These are phyloP conservation scores for Eucalyptus regnans DNA, from an alignment of 345 rosid genomes.

Conservation along the genomic window DNA sequence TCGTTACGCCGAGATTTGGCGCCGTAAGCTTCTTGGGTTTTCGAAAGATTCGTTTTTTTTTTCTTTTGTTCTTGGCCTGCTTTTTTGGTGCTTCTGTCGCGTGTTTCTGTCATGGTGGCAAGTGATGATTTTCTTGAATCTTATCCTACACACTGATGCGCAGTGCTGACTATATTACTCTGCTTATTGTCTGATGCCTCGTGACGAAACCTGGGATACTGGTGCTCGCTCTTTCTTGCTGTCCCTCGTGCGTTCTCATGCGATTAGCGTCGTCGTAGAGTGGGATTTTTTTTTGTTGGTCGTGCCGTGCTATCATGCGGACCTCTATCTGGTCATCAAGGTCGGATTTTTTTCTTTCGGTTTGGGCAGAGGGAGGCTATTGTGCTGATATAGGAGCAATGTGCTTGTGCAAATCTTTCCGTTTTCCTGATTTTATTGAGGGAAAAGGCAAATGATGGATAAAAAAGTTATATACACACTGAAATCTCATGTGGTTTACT, in stretches of 20 bases:
- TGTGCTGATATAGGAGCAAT: not conserved
- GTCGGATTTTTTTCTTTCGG: not conserved
- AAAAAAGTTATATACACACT: conserved; percentile 31
- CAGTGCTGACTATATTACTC: conserved; percentile 21
- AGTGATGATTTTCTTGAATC: conserved; percentile 17
- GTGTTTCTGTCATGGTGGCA: conserved; percentile 1
- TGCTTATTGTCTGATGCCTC: conserved; percentile 59
- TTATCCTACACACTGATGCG: conserved; percentile 41
- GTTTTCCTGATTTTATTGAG: not conserved
- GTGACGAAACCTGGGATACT: not conserved
- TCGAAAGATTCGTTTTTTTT: not conserved
- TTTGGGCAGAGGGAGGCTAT: not conserved
- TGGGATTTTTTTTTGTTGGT: not conserved
- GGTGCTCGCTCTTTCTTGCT: not conserved
- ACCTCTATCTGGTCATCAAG: not conserved
- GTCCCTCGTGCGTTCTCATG: not conserved
- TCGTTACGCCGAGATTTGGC: not conserved
- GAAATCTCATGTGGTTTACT: conserved; percentile 26
- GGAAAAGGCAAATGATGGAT: conserved; percentile 42
- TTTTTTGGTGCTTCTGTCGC: not conserved
- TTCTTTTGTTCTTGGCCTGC: not conserved
- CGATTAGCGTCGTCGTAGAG: not conserved
- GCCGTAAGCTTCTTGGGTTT: not conserved
- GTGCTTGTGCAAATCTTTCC: not conserved
- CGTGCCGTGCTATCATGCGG: not conserved